phyloP scores from a whole-genome alignment of 495 filamentous ascomycete genomes.

The Oidiodendron maius region DNA sequence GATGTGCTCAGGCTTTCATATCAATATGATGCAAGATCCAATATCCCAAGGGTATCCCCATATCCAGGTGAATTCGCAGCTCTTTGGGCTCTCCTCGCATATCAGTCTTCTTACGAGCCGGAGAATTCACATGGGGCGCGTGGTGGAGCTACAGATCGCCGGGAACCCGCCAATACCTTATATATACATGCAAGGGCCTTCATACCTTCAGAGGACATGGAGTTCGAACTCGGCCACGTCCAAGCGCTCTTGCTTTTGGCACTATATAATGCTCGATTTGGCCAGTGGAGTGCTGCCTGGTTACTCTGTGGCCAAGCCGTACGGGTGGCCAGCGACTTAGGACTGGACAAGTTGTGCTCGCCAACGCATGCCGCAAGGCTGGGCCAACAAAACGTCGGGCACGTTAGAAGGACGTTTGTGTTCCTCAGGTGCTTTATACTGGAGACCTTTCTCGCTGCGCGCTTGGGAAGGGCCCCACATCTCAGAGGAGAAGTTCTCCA shows the following conservation, averaged over 20 bases:
- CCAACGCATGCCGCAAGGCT: constrained; percentile 22
- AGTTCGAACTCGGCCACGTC: constrained; percentile 54
- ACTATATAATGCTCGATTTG: constrained; percentile 51
- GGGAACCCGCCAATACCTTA: constrained; percentile 32
- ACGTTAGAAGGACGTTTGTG: constrained; percentile 38
- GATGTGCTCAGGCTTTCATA: constrained; percentile 45
- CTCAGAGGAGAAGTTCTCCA: constrained; percentile 43
- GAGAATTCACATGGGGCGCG: constrained; percentile 38
- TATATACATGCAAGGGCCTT: constrained; percentile 53
- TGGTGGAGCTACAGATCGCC: constrained; percentile 24
- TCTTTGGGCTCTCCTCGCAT: constrained; percentile 57
- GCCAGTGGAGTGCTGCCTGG: constrained; percentile 52
- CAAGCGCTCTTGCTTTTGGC: constrained; percentile 58
- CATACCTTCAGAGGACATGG: constrained; percentile 52
- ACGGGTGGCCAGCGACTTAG: constrained; percentile 48
- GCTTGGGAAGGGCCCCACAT: constrained; percentile 45
- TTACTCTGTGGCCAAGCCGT: constrained; percentile 56
- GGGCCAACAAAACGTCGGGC: constrained; percentile 13
- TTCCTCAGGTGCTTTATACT: constrained; percentile 60
- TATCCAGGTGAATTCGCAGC: constrained; percentile 57
- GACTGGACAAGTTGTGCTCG: constrained; percentile 32
- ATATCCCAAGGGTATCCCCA: too few species aligned
- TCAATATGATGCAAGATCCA: constrained; percentile 36
- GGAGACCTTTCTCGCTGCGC: constrained; percentile 57
- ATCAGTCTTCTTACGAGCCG: too few species aligned